Evolutionary conservation across 2,329 filamentous ascomycete species (phyloP), one percentile per base, ranked within the genome.

Genomic region (Colletotrichum euphorbiae): DNA sequence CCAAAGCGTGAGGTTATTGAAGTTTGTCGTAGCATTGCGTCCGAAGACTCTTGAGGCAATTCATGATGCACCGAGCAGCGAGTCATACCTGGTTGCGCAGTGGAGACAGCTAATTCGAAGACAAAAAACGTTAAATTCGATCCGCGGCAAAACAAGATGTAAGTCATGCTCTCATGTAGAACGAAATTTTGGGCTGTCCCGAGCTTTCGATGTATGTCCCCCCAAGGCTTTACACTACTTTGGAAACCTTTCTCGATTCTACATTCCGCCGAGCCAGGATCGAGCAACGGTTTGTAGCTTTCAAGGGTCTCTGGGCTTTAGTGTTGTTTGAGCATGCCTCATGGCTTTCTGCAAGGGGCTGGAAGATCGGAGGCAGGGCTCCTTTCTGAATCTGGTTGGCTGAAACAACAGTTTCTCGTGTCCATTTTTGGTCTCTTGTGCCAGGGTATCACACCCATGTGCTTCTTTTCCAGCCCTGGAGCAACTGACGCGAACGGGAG

Each of bases 391-490:
- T 57, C 50, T 70, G 65, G 69, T 70, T 70, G 65, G 69, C 69
- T 70, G 65, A 70, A 70, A 69, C 65, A 64, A 51, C 67, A 55
- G 46, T 63, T 67, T 67, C 69, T 71, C 69, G 69, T 71, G 69
- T 71, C 67, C 69, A 70, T 68, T 70, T 71, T 71, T 71, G 69
- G 67, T 48, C 51, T 52, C 15, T 40, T n/a, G 48, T 21, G 42
- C 60, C 31, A 46, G 67, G 68, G 58, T 54, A 55, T 45, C 51
- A 54, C 54, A 51, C 56, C 60, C 67, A 56, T 70, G 62, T 55
- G 46, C 45, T 57, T 51, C 50, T 56, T 43, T 50, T 33, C 42
- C 62, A 67, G 57, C 62, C 62, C 36, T 62, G 36, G 38, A 48
- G 45, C n/a, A 48, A 55, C 33, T 43, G 56, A 56, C 57, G 43